A percentile compares a stretch with the other conserved stretches of the same genome.
Evolutionary conservation across 179 eudicot species (phyloP).

Genomic region (Vitellaria paradoxa): DNA sequence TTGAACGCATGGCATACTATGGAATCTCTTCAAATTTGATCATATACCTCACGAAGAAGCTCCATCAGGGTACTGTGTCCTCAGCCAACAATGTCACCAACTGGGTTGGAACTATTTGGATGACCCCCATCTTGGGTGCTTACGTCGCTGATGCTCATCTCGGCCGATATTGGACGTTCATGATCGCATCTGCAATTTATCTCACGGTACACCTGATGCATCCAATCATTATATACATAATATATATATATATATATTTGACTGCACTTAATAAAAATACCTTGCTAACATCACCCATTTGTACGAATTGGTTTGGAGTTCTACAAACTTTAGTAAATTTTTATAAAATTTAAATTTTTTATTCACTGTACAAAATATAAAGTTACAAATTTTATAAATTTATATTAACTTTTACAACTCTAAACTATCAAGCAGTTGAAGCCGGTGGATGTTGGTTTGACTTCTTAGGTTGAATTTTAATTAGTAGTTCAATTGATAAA

Average conservation of each 20-base stretch:
- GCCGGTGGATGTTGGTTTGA: too few species aligned
- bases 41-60: constrained; percentile 40
- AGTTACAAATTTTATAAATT: too few species aligned
- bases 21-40: constrained; percentile 51
- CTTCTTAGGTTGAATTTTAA: too few species aligned
- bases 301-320: background rate
- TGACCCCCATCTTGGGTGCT: constrained; percentile 53
- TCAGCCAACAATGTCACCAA: constrained; percentile 51
- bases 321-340: too few species aligned
- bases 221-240: background rate
- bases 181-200: constrained; percentile 40
- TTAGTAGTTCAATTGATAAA: too few species aligned
- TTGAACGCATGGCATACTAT: constrained; percentile 52
- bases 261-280: background rate
- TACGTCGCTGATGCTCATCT: constrained; percentile 52
- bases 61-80: constrained; percentile 42
- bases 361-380: too few species aligned
- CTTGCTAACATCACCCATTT: background rate
- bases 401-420: too few species aligned
- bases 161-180: constrained; percentile 56
- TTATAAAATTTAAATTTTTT: too few species aligned
- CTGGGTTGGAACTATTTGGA: constrained; percentile 54
- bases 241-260: background rate
- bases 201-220: constrained; percentile 27
- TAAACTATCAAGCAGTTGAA: too few species aligned